Evolutionary conservation across 129 eudicot species (phyloP).

Genomic region (Artemisia argyi): DNA sequence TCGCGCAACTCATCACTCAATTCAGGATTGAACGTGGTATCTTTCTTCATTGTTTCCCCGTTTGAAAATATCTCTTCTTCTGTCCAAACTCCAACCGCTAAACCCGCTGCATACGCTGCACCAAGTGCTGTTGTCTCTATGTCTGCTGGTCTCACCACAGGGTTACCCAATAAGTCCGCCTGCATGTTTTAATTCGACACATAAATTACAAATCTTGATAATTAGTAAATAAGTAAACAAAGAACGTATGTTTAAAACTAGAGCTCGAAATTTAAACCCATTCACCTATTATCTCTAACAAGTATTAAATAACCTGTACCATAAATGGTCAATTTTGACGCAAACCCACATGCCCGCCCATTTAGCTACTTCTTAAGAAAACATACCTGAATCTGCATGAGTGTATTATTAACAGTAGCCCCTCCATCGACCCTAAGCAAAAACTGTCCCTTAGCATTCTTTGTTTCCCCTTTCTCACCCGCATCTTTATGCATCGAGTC

Average conservation of each 20-base stretch:
- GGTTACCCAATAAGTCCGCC: conserved; percentile 85
- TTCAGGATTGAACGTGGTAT: conserved; percentile 51
- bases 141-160: conserved; percentile 90
- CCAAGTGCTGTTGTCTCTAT: conserved; percentile 97
- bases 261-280: not conserved
- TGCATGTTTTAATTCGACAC: conserved; percentile 23
- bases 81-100: conserved; percentile 91
- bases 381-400: conserved; percentile 94
- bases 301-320: not conserved
- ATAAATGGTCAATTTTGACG: not conserved
- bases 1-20: conserved; percentile 61
- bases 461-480: conserved; percentile 63
- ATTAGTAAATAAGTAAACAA: not conserved
- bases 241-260: not conserved
- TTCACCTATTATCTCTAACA: not conserved
- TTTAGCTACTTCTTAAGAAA: not conserved
- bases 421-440: conserved; percentile 97
- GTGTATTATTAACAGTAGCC: conserved; percentile 77
- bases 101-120: conserved; percentile 97
- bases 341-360: not conserved
- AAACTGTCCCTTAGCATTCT: conserved; percentile 67
- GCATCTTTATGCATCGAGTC: conserved; percentile 98
- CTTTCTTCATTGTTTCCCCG: conserved; percentile 67
- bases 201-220: not conserved
- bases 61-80: conserved; percentile 72